Percentiles rank a stretch among this genome's conserved stretches.
Evolutionary conservation across 2,329 filamentous ascomycete genomes (phyloP).

Genomic region (Colletotrichum gigasporum): DNA sequence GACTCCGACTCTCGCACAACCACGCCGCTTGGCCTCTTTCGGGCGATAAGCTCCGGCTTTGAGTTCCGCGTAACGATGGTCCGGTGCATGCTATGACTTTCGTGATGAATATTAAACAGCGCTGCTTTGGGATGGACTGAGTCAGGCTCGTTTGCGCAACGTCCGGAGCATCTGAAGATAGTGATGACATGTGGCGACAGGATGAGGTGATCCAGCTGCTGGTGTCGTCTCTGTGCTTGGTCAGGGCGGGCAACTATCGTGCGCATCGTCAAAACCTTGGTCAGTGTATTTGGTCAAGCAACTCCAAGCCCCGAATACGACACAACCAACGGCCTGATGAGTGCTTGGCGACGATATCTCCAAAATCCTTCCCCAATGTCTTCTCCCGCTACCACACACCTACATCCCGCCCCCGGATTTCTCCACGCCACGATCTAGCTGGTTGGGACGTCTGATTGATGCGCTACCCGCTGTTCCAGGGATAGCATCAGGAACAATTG

Average conservation of each 20-base stretch:
- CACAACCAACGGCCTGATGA: background rate
- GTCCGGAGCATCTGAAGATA: background rate
- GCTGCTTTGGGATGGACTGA: background rate
- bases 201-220: background rate
- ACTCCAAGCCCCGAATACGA: too few relatives aligned
- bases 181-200: background rate
- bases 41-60: constrained; percentile 4
- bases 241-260: background rate
- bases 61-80: background rate
- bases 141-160: background rate
- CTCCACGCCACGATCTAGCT: constrained; percentile 2
- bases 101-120: background rate
- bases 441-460: background rate
- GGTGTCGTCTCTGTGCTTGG: background rate
- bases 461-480: background rate
- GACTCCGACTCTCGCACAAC: background rate
- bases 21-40: constrained; percentile 5
- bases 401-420: constrained; percentile 10
- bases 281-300: background rate
- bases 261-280: background rate
- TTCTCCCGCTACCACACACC: background rate
- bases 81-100: background rate
- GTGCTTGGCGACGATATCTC: background rate
- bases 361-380: background rate
- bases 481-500: background rate